Percentiles rank a stretch among this genome's conserved stretches.
phyloP scores from a whole-genome alignment of 352 stramenopile genomes.

The Pythium apleroticum region DNA sequence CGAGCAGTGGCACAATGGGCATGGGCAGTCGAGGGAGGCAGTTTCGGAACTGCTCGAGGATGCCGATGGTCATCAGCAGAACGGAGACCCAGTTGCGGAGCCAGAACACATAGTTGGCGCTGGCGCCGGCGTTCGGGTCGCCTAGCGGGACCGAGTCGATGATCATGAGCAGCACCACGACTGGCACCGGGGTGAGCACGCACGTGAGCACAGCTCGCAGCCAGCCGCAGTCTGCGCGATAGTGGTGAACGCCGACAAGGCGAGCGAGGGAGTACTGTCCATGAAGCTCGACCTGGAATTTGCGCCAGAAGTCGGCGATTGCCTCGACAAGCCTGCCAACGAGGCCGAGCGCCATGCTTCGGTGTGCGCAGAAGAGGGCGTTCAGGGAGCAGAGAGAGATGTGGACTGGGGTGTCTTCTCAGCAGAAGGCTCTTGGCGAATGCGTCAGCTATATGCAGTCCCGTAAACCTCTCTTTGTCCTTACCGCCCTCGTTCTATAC shows the following conservation, averaged over 20 bases:
- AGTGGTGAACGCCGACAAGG: slow-evolving; percentile 5
- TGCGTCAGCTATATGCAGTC: no score
- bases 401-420: no score
- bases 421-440: no score
- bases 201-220: slow-evolving; percentile 2
- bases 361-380: neutral
- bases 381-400: no score
- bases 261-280: slow-evolving; percentile 14
- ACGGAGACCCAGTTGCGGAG: slow-evolving; percentile 32
- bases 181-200: slow-evolving; percentile 10
- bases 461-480: no score
- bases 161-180: slow-evolving; percentile 10
- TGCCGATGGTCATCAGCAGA: slow-evolving; percentile 31
- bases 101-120: slow-evolving; percentile 39
- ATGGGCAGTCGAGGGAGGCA: slow-evolving; percentile 19
- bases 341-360: neutral
- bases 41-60: slow-evolving; percentile 36
- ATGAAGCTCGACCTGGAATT: slow-evolving; percentile 20
- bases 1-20: slow-evolving; percentile 9
- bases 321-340: neutral
- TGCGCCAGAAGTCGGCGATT: slow-evolving; percentile 10
- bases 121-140: slow-evolving; percentile 24
- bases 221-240: neutral
- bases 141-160: slow-evolving; percentile 5
- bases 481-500: no score